Evolutionary conservation across 345 rosid species (phyloP).

Genomic region (Mangifera indica): DNA sequence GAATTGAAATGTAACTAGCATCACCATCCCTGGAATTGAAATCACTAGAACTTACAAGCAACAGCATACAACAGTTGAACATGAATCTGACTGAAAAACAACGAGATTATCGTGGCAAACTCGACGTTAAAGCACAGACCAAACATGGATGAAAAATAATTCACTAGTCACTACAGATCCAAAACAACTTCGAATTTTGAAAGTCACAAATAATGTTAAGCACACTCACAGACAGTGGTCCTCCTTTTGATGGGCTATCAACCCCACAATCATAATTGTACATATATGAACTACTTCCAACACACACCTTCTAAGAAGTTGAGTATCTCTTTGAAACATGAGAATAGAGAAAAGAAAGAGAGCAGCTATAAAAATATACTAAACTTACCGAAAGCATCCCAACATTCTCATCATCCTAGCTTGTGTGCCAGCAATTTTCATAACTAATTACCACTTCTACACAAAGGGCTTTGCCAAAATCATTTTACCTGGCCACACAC

Average conservation of each 20-base stretch:
- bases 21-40: no score
- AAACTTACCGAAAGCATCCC: slow-evolving; percentile 24
- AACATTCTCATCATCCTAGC: neutral
- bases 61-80: neutral
- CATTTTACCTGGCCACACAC: slow-evolving; percentile 20
- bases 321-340: slow-evolving; percentile 16
- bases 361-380: slow-evolving; percentile 20
- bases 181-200: slow-evolving; percentile 27
- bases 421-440: slow-evolving; percentile 4
- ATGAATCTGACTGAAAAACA: neutral
- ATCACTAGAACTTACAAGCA: neutral
- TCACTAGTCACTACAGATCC: slow-evolving; percentile 13
- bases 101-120: neutral
- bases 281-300: slow-evolving; percentile 32
- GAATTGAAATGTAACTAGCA: no score
- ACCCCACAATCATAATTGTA: slow-evolving; percentile 27
- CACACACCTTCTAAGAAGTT: slow-evolving; percentile 13
- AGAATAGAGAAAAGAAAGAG: slow-evolving; percentile 9
- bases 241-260: slow-evolving; percentile 24
- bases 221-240: slow-evolving; percentile 24
- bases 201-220: slow-evolving; percentile 29
- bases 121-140: neutral
- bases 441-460: neutral
- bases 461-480: slow-evolving; percentile 11
- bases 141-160: slow-evolving; percentile 2